Evolutionary conservation across 2,329 filamentous ascomycete species (phyloP).

Genomic region (Calonectria hawksworthii): DNA sequence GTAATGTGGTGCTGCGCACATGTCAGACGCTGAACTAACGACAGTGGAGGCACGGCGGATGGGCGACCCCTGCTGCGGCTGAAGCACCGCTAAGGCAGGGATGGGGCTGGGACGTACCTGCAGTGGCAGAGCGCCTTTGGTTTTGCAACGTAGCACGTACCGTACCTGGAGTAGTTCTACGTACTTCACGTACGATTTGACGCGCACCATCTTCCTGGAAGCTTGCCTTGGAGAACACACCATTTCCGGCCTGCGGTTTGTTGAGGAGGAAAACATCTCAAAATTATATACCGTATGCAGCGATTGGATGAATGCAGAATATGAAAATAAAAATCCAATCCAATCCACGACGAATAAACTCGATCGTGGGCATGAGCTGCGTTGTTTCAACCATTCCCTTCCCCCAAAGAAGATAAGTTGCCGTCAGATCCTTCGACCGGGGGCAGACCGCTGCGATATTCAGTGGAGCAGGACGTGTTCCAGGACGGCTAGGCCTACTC

Average conservation of each 20-base stretch:
- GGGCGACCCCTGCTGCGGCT: slow-evolving; percentile 20
- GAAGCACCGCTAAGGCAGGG: slow-evolving; percentile 13
- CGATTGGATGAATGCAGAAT: not conserved
- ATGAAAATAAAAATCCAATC: not conserved
- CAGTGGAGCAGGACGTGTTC: slow-evolving; percentile 12
- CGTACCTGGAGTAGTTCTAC: not conserved
- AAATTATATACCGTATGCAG: not conserved
- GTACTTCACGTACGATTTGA: slow-evolving; percentile 8
- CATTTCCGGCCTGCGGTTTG: not conserved
- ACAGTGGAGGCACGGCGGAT: not conserved
- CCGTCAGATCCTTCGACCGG: slow-evolving; percentile 27
- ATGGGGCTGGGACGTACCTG: slow-evolving; percentile 3
- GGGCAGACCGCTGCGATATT: slow-evolving; percentile 15
- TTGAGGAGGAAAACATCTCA: not conserved
- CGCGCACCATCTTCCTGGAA: not conserved
- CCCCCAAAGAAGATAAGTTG: slow-evolving; percentile 21
- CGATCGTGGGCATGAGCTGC: slow-evolving; percentile 3
- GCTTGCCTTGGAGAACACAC: not conserved
- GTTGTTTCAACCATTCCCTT: slow-evolving; percentile 22
- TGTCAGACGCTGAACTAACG: slow-evolving; percentile 1
- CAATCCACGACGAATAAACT: not conserved
- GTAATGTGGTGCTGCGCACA: slow-evolving; percentile 6
- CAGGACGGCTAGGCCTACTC: slow-evolving; percentile 4
- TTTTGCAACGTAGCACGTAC: slow-evolving; percentile 25
- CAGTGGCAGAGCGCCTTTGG: slow-evolving; percentile 8